Base-by-base conservation (phyloP, 176 grass and related monocot species). In the Olyra latifolia region DNA sequence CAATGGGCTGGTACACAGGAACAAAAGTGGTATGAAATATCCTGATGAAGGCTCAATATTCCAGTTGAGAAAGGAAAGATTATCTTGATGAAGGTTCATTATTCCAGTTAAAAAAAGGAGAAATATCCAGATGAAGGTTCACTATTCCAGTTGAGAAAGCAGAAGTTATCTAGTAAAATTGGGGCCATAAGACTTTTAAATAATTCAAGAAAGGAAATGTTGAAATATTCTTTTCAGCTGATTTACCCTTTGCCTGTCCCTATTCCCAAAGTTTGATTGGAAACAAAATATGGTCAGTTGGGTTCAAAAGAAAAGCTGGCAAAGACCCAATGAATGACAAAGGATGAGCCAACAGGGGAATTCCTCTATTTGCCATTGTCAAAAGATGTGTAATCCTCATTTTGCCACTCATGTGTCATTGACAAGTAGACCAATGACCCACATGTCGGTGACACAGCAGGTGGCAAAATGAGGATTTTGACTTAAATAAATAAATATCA, bases 111-210 rank as follows among this genome's bases (percentile, higher is more conserved):
- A 35, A 35, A 35, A 35, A 35, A 35, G 32, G 32, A 35, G 22
- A 57, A 60, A 61, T 48, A 32, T 63, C 58, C 74, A 7, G 41
- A 62, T 20, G 4, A 50, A 50, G 48, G 48, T 16, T 50, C 48
- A 50, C 14, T 52, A 1, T 52, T 19, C 48, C 48, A 19, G 48
- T 52, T 19, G 16, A 52, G 48, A 52, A 52, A 52, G 23, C 55
- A 45, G 8, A 60, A 75, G 73, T 45, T 66, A 66, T 77, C 41
- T 63, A 77, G 43, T 47, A 76, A 61, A 77, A 12, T 62, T 62
- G 43, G 28, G 42, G 58, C 25, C 57, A 60, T 19, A 28, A 20
- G 25, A 43, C 72, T 25, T 43, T 15, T 61, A 10, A 27, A 77
- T 30, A 46, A 16, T 28, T 46, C 59, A 52, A 52, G 49, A 20